Evolutionary conservation across 2,329 filamentous ascomycete species (phyloP), one percentile per base, ranked within the genome.

Genomic region (Colletotrichum kahawae): DNA sequence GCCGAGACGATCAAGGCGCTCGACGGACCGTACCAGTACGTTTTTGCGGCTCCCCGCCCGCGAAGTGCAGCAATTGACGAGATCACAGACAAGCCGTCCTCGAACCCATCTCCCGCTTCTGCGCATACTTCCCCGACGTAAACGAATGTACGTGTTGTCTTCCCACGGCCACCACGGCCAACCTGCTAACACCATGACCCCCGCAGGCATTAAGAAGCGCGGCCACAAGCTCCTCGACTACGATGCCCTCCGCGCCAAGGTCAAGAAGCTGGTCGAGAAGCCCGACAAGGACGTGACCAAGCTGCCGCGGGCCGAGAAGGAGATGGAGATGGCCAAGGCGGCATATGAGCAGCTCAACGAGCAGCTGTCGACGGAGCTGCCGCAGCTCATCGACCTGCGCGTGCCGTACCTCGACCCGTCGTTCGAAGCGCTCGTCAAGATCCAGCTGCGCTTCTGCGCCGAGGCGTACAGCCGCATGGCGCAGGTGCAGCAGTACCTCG

Each of bases 221-320:
- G 94, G 97, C 81, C 95, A 99, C 90, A 99, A 99, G 86, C 93
- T 98, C 72, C 94, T 98, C 79, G 97, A 99, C 87, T 99, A 99
- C 88, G 97, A 99, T 84, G 92, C 96, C 21, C 93, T 98, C 86
- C 95, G 97, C 77, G 95, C 95, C 78, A 98, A 97, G 84, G 97
- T 99, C 81, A 98, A 98, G 90, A 96, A 95, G 84, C 92, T 99
- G 51, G 95, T 95, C 68, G 97, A 99, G 86, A 98, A 99, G 88
- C 97, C 97, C 62, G 97, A 99, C 89, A 99, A 99, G 89, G 97
- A 99, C 83, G 95, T 95, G 16, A 96, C 95, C 67, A 99, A 98
- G 88, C 92, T 99, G 70, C 97, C 97, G 2, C 95, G 96, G 71
- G 95, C 96, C 29, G 97, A 99, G 84, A 97, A 97, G 88, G 97